Evolutionary conservation across 306 rosid genomes (phyloP).

Genomic region (Quercus cerris): DNA sequence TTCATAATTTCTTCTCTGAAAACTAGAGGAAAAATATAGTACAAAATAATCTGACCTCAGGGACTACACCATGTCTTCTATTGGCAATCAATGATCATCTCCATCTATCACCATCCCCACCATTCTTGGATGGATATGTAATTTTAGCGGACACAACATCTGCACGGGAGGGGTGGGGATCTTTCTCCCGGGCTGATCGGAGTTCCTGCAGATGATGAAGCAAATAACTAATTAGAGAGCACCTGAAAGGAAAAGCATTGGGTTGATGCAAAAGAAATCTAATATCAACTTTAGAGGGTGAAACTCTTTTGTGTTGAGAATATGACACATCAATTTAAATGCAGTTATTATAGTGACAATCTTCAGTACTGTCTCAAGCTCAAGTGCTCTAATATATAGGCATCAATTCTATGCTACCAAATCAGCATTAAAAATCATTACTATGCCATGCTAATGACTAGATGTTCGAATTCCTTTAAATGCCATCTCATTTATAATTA

Average conservation of each 20-base stretch:
- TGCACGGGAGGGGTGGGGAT: conserved; percentile 29
- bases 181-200: conserved; percentile 61
- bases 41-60: conserved; percentile 32
- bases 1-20: conserved; percentile 16
- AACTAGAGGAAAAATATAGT: conserved; percentile 19
- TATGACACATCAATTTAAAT: neutral
- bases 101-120: conserved; percentile 33
- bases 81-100: conserved; percentile 30
- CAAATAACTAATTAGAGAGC: neutral
- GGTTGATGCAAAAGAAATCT: neutral
- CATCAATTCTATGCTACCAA: neutral
- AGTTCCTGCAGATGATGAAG: conserved; percentile 52
- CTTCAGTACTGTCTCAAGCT: neutral
- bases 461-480: neutral
- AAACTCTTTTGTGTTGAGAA: neutral
- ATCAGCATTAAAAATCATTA: neutral
- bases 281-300: neutral
- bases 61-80: conserved; percentile 25
- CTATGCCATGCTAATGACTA: neutral
- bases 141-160: conserved; percentile 32
- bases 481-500: neutral
- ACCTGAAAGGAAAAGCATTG: neutral
- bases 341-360: neutral
- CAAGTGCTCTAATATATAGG: neutral
- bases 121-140: conserved; percentile 33